phyloP scores from a whole-genome alignment of 164 flowering plant species.

The Sedum album region DNA sequence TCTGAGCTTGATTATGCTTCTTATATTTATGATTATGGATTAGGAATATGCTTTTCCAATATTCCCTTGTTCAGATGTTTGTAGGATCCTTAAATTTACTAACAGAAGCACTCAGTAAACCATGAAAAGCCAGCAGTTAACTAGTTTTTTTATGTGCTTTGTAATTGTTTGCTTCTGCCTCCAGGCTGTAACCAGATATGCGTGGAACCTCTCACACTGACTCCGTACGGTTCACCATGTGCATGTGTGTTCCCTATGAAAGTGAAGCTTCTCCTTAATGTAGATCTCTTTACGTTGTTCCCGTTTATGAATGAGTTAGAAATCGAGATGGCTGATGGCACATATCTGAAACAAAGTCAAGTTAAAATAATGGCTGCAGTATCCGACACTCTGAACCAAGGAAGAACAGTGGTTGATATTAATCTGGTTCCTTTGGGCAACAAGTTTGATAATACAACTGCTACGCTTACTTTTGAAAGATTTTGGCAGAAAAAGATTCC shows the following conservation, averaged over 20 bases:
- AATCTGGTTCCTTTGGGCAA: constrained; percentile 89
- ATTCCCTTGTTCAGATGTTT: not conserved
- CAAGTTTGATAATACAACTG: constrained; percentile 91
- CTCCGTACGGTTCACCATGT: constrained; percentile 89
- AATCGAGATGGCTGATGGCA: constrained; percentile 82
- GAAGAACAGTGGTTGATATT: constrained; percentile 64
- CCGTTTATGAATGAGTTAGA: constrained; percentile 71
- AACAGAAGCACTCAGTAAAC: not conserved
- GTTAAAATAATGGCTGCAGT: constrained; percentile 84
- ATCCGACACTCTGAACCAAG: constrained; percentile 70
- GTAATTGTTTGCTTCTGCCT: not conserved
- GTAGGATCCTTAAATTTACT: not conserved
- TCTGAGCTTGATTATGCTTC: too few relatives aligned
- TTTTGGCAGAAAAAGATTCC: constrained; percentile 66
- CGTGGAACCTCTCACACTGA: constrained; percentile 60
- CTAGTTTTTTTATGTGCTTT: not conserved
- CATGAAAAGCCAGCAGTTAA: not conserved
- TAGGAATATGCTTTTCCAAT: not conserved
- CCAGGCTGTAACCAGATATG: constrained; percentile 86
- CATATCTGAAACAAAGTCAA: constrained; percentile 84
- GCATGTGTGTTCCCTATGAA: constrained; percentile 91
- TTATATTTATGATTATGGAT: too few relatives aligned
- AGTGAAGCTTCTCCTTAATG: constrained; percentile 67
- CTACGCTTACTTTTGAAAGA: constrained; percentile 64
- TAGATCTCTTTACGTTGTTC: constrained; percentile 63